A percentile compares a stretch with the other conserved stretches of the same genome.
Evolutionary conservation across 139 green algal genomes (phyloP).

Genomic region (Chlamydomonas incerta): DNA sequence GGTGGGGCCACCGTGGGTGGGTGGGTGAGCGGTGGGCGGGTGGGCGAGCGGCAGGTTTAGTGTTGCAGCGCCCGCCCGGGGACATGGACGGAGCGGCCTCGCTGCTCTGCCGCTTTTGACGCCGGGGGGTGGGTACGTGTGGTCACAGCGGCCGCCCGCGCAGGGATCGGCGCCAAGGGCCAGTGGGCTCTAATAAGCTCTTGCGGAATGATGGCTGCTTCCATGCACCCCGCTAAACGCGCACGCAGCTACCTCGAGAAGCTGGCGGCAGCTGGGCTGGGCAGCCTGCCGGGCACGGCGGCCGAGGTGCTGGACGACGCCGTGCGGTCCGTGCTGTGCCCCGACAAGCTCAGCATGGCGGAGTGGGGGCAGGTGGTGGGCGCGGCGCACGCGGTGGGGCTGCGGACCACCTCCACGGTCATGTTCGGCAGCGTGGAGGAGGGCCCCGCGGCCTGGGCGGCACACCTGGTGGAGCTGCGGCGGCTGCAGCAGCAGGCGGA

Average conservation of each 20-base stretch:
- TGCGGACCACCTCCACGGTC: slow-evolving; percentile 88
- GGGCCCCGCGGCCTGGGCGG: slow-evolving; percentile 67
- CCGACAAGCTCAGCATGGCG: slow-evolving; percentile 83
- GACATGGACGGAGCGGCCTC: too few species aligned
- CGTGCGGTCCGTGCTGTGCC: slow-evolving; percentile 78
- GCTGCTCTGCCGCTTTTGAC: too few species aligned
- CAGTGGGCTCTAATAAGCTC: too few species aligned
- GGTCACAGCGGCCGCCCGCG: too few species aligned
- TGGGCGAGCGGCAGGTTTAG: too few species aligned
- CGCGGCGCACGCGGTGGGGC: slow-evolving; percentile 79
- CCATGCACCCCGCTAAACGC: too few species aligned
- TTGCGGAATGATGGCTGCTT: too few species aligned
- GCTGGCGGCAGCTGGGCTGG: slow-evolving; percentile 77
- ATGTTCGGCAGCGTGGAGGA: slow-evolving; percentile 94
- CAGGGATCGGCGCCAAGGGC: too few species aligned
- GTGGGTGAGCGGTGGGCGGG: too few species aligned
- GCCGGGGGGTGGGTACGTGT: too few species aligned
- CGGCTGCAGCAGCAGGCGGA: slow-evolving; percentile 60
- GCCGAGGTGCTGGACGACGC: slow-evolving; percentile 88
- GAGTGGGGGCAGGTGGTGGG: slow-evolving; percentile 78
- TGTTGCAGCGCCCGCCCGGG: too few species aligned
- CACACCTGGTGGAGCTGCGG: slow-evolving; percentile 78
- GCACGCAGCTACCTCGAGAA: slow-evolving; percentile 67
- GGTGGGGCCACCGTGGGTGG: too few species aligned
- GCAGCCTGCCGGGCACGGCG: slow-evolving; percentile 88